Base-by-base conservation (phyloP, 1,284 basidiomycete genomes). In the Leccinum subrobustum region DNA sequence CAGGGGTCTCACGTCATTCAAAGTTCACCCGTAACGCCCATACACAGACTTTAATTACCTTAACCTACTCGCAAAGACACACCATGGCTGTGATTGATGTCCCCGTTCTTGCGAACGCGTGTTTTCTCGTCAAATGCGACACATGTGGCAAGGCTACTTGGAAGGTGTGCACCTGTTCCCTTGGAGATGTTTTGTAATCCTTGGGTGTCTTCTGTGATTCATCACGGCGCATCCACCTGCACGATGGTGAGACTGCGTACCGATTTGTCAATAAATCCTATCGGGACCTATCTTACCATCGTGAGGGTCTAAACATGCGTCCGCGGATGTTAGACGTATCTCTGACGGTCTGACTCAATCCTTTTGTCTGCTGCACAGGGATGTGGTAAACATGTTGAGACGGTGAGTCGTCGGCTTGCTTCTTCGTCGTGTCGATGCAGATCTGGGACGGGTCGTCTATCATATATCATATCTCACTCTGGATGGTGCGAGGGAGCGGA, bases 121-220 rank as follows among this genome's bases (percentile, higher is more conserved):
- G 89, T 76, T 82, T 74, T 70, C 68, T 74, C 60, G 84, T 86
- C 58, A 80, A 80, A 64, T 91, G 89, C 75, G 75, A 73, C 58
- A 79, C 74, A 60, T 91, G 89, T 73, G 81, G 81, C 54, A 91
- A 91, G 79, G 85, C 77, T 25, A 90, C 86, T n/a, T 92, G 89
- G 89, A 79, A 73, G 77, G 90, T 91, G 71, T 69, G 83, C 74
- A 64, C 62, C 53, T 52, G 63, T 69, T 62, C 59, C 64, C 70
- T 66, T 72, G 68, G 63, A 33, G 61, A 69, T 73, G 56, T 58
- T 47, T 60, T 62, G 64, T 61, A 52, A 60, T 55, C 14, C 55
- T 31, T 53, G 29, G 56, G 42, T 48, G 42, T 48, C 56, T 58
- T 64, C 60, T 52, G 29, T 58, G 53, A 57, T 71, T 39, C 57